Conservation (phyloP, 768 basidiomycete genomes). For the Rhizopogon salebrosus region DNA sequence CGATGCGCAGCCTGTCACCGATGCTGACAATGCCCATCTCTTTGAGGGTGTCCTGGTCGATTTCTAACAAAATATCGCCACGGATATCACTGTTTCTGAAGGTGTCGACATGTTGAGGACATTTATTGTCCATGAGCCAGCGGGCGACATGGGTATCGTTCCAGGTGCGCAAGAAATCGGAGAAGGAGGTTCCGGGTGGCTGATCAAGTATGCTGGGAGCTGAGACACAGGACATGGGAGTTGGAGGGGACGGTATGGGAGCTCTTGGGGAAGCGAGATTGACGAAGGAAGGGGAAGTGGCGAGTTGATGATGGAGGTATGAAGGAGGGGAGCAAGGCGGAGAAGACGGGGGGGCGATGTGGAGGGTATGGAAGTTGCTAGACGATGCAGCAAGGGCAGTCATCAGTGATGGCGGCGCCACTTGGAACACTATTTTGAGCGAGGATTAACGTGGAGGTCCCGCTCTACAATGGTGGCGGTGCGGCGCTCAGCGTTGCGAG, state of each 20-base stretch:
- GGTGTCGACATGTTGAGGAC: constrained; percentile 54
- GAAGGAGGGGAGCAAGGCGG: constrained; percentile 35
- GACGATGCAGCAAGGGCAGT: constrained; percentile 1
- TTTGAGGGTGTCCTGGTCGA: constrained; percentile 81
- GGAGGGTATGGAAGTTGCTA: constrained; percentile 1
- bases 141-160: constrained; percentile 60
- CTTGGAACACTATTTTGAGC: too few relatives aligned
- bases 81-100: constrained; percentile 89
- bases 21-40: constrained; percentile 90
- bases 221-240: constrained; percentile 30
- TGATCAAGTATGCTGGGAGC: constrained; percentile 41
- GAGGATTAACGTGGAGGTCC: too few relatives aligned
- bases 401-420: constrained; percentile 9
- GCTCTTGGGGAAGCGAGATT: constrained; percentile 28
- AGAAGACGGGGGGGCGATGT: constrained; percentile 31
- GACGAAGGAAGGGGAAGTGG: constrained; percentile 34
- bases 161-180: constrained; percentile 69
- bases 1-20: constrained; percentile 85
- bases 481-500: too few relatives aligned
- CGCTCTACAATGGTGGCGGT: too few relatives aligned
- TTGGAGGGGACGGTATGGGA: constrained; percentile 35
- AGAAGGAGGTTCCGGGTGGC: constrained; percentile 52
- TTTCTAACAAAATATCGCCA: constrained; percentile 85
- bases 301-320: constrained; percentile 26
- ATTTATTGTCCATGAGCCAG: constrained; percentile 80